Evolutionary conservation across 768 basidiomycete species (phyloP).

Genomic region (Suillus fuscotomentosus): DNA sequence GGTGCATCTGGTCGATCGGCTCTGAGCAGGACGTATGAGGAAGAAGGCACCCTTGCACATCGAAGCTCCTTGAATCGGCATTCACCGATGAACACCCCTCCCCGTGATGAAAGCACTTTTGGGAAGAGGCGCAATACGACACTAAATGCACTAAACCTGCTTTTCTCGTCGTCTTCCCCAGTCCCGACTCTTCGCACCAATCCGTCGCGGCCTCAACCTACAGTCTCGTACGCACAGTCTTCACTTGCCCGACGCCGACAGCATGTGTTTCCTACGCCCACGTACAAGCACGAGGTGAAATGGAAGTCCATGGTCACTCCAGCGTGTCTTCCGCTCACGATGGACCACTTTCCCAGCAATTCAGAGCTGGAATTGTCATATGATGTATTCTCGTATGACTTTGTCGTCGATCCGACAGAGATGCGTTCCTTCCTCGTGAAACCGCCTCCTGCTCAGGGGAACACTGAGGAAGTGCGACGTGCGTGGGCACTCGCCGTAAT

Average conservation of each 20-base stretch:
- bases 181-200: slow-evolving; percentile 47
- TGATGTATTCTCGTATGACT: slow-evolving; percentile 84
- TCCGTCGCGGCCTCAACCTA: slow-evolving; percentile 61
- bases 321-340: slow-evolving; percentile 85
- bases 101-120: slow-evolving; percentile 60
- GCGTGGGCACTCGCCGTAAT: slow-evolving; percentile 81
- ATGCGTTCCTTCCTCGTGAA: slow-evolving; percentile 87
- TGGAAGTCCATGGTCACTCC: slow-evolving; percentile 89
- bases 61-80: slow-evolving; percentile 50
- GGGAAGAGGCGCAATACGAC: slow-evolving; percentile 53
- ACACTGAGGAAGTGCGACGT: slow-evolving; percentile 55
- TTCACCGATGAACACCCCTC: slow-evolving; percentile 69
- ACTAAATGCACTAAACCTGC: slow-evolving; percentile 34
- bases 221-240: slow-evolving; percentile 60
- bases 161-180: slow-evolving; percentile 49
- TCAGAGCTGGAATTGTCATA: slow-evolving; percentile 75
- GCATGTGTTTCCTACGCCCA: slow-evolving; percentile 72
- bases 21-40: slow-evolving; percentile 55
- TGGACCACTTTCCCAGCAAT: slow-evolving; percentile 80
- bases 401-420: slow-evolving; percentile 80
- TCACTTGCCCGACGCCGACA: slow-evolving; percentile 90
- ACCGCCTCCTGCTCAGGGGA: slow-evolving; percentile 48
- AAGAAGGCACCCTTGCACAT: slow-evolving; percentile 48
- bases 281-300: slow-evolving; percentile 84
- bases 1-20: slow-evolving; percentile 42